Evolutionary conservation across 345 rosid species (phyloP).

Genomic region (Acer saccharum): DNA sequence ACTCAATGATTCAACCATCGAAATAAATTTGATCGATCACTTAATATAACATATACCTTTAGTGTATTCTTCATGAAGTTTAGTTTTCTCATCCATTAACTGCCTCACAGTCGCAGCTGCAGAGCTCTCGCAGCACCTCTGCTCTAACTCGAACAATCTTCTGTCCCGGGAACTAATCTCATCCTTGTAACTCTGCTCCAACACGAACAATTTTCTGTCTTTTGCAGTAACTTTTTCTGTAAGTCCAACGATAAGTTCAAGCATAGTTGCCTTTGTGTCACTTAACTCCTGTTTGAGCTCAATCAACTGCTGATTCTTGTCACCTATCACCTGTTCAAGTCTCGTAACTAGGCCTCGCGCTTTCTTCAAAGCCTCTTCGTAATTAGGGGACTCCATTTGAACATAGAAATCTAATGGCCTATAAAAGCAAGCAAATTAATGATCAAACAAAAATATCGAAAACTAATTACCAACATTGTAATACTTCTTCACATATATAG

Average conservation of each 20-base stretch:
- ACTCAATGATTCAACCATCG: not conserved
- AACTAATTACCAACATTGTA: no score
- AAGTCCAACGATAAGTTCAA: constrained; percentile 1
- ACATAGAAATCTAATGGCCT: not conserved
- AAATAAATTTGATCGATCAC: not conserved
- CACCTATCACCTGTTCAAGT: constrained; percentile 22
- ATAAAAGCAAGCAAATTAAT: not conserved
- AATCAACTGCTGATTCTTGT: constrained; percentile 17
- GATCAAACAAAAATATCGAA: no score
- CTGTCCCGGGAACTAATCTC: not conserved
- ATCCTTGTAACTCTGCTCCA: not conserved
- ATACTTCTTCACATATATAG: not conserved
- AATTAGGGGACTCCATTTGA: not conserved
- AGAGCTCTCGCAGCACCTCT: not conserved
- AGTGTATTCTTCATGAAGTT: not conserved
- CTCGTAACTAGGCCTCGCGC: constrained; percentile 5
- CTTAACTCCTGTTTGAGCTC: constrained; percentile 5
- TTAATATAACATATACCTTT: constrained; percentile 7
- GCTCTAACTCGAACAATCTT: constrained; percentile 1
- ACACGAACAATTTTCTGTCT: not conserved
- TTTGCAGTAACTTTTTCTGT: no score
- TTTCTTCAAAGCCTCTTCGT: constrained; percentile 17
- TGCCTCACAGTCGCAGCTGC: not conserved
- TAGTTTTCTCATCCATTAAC: constrained; percentile 16
- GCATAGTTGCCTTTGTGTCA: not conserved